Percentiles rank a stretch among this genome's conserved stretches.
Evolutionary conservation across 1,284 basidiomycete genomes (phyloP).

Genomic region (Pseudozyma sp.): DNA sequence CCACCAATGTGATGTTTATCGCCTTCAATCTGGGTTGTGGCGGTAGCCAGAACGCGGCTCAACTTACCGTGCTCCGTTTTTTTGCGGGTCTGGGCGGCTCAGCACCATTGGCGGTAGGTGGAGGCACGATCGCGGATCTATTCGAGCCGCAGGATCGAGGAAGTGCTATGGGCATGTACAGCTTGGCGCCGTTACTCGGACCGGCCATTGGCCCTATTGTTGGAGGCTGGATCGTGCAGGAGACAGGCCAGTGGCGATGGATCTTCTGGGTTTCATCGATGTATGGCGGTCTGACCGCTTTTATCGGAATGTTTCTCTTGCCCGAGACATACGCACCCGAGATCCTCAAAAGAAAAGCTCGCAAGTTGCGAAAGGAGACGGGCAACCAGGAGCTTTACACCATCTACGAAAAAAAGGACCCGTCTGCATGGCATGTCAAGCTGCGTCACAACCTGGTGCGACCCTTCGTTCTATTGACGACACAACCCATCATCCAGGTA

Average conservation of each 20-base stretch:
- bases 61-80: conserved; percentile 75
- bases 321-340: conserved; percentile 68
- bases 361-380: conserved; percentile 72
- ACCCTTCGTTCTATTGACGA: conserved; percentile 72
- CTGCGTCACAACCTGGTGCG: conserved; percentile 70
- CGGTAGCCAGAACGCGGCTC: conserved; percentile 35
- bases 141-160: conserved; percentile 80
- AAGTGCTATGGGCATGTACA: conserved; percentile 78
- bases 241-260: conserved; percentile 46
- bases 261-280: conserved; percentile 56
- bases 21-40: conserved; percentile 63
- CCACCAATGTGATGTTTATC: conserved; percentile 58
- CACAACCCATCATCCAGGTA: conserved; percentile 72
- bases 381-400: conserved; percentile 58
- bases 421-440: conserved; percentile 64
- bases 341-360: conserved; percentile 63
- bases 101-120: conserved; percentile 71
- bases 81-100: conserved; percentile 76
- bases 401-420: conserved; percentile 52
- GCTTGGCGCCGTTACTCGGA: conserved; percentile 71
- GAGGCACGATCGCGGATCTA: conserved; percentile 73
- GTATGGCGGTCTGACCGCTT: conserved; percentile 49
- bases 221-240: conserved; percentile 54
- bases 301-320: conserved; percentile 53
- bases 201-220: conserved; percentile 54